Evolutionary conservation across 306 rosid genomes (phyloP).

Genomic region (Cicer arietinum): DNA sequence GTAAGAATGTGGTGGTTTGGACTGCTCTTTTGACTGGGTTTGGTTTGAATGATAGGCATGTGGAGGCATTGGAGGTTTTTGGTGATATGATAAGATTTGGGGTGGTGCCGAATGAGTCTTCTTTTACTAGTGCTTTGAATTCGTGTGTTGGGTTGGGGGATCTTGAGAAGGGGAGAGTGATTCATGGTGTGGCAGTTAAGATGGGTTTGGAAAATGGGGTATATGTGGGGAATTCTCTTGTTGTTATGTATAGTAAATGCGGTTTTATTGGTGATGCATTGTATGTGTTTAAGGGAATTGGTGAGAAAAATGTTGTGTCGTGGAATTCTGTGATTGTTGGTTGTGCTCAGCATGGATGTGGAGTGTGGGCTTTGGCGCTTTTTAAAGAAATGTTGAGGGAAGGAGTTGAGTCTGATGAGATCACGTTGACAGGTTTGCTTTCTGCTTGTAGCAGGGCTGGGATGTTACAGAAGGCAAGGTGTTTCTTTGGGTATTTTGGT

Average conservation of each 20-base stretch:
- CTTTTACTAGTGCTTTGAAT: constrained; percentile 83
- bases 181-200: constrained; percentile 59
- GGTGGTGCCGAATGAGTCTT: constrained; percentile 77
- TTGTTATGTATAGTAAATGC: constrained; percentile 83
- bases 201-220: constrained; percentile 61
- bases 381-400: constrained; percentile 67
- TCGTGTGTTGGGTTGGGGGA: constrained; percentile 84
- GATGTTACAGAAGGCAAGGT: constrained; percentile 76
- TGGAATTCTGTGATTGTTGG: constrained; percentile 84
- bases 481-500: constrained; percentile 60
- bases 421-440: constrained; percentile 80
- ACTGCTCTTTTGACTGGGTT: constrained; percentile 83
- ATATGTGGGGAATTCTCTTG: constrained; percentile 75
- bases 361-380: constrained; percentile 62
- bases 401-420: constrained; percentile 67
- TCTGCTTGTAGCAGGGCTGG: constrained; percentile 84
- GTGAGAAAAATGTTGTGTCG: constrained; percentile 67
- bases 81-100: constrained; percentile 57
- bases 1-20: constrained; percentile 80
- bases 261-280: constrained; percentile 67
- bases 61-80: constrained; percentile 64
- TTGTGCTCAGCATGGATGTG: constrained; percentile 81
- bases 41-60: constrained; percentile 60
- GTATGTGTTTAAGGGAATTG: constrained; percentile 58
- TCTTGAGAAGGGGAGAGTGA: constrained; percentile 67